These are phyloP conservation scores for Phytophthora pistaciae DNA, from an alignment of 352 stramenopile species.

Conservation along the genomic window DNA sequence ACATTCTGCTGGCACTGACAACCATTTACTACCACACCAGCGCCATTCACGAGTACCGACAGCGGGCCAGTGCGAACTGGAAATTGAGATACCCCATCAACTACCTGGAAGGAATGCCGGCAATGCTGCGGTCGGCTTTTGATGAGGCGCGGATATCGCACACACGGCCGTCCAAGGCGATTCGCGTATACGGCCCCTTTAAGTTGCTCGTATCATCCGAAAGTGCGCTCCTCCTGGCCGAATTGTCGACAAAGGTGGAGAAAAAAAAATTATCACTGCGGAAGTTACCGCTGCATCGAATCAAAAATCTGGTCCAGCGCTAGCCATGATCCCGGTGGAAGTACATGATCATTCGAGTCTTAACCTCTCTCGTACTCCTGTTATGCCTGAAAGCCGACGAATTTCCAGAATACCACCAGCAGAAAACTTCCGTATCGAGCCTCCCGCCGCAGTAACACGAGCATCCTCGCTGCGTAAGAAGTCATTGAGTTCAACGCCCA, in stretches of 20 bases:
- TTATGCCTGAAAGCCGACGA: neutral
- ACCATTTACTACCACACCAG: slow-evolving; percentile 12
- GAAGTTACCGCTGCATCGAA: neutral
- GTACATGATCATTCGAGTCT: neutral
- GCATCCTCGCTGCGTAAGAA: neutral
- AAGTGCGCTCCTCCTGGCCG: neutral
- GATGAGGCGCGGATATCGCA: neutral
- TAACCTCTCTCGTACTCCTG: neutral
- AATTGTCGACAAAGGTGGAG: neutral
- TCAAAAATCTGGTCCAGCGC: neutral
- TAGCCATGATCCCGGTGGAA: neutral
- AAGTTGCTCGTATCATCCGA: neutral
- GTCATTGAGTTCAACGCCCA: neutral
- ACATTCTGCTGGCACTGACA: slow-evolving; percentile 6
- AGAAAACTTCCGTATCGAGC: neutral
- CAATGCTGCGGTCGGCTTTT: neutral
- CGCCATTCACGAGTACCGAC: neutral
- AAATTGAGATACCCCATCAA: neutral
- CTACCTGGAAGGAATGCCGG: slow-evolving; percentile 6
- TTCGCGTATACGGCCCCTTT: slow-evolving; percentile 1
- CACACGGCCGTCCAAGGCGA: neutral
- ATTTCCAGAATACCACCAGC: neutral
- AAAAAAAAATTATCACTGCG: neutral
- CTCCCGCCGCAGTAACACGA: neutral
- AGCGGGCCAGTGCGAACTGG: neutral